Evolutionary conservation across 2,329 filamentous ascomycete species (phyloP).

Genomic region (Neofusicoccum umdonicola): DNA sequence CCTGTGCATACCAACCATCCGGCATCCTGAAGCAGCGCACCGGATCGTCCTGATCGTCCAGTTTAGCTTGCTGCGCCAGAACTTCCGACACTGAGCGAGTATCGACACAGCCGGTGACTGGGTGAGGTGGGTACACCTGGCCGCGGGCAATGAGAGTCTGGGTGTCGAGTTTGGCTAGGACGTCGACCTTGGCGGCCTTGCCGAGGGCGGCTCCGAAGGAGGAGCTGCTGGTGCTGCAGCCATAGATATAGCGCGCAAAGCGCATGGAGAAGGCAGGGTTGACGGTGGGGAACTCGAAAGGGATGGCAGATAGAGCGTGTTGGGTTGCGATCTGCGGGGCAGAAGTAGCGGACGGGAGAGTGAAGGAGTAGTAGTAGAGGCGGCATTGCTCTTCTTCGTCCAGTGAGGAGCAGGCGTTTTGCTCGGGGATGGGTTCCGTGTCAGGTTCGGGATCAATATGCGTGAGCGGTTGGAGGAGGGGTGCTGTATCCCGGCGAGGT

Average conservation of each 20-base stretch:
- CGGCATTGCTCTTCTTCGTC: constrained; percentile 64
- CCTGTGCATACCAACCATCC: constrained; percentile 61
- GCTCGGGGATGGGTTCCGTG: background rate
- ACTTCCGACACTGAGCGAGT: constrained; percentile 54
- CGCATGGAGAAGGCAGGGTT: constrained; percentile 57
- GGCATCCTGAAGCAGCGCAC: constrained; percentile 64
- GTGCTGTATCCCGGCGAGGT: constrained; percentile 23
- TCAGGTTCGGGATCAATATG: background rate
- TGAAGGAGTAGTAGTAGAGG: constrained; percentile 67
- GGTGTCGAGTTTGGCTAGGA: constrained; percentile 62
- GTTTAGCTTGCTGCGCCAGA: constrained; percentile 36
- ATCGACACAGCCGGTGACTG: constrained; percentile 63
- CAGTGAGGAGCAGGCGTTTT: background rate
- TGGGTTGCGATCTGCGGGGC: constrained; percentile 63
- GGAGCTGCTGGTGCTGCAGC: constrained; percentile 59
- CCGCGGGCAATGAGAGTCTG: constrained; percentile 54
- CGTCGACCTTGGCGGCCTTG: constrained; percentile 64
- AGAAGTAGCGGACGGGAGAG: constrained; percentile 46
- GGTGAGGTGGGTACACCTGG: constrained; percentile 42
- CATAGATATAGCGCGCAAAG: constrained; percentile 61
- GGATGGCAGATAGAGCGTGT: constrained; percentile 63
- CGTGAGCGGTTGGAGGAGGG: background rate
- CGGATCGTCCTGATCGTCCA: constrained; percentile 45
- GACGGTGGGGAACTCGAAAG: constrained; percentile 67
- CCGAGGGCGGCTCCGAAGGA: constrained; percentile 62